These are phyloP conservation scores for Euphorbia schlechtendalii DNA, from an alignment of 441 rosid species.

Conservation along the genomic window DNA sequence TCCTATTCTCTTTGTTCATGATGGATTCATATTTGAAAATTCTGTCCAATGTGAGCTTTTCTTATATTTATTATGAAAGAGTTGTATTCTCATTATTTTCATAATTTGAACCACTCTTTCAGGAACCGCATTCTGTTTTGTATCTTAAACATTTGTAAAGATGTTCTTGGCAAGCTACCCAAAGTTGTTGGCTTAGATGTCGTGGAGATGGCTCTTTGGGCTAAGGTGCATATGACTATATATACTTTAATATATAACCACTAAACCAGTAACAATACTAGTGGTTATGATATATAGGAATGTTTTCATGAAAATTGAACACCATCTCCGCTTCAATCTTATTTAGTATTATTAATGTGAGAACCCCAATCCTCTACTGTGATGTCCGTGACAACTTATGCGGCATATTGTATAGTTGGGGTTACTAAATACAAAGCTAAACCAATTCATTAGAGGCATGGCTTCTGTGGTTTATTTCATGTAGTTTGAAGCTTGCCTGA, in stretches of 20 bases:
- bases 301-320: too few species aligned
- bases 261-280: too few species aligned
- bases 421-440: too few species aligned
- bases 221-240: slow-evolving; percentile 58
- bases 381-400: too few species aligned
- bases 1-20: background rate
- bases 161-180: slow-evolving; percentile 80
- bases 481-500: too few species aligned
- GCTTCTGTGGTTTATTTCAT: too few species aligned
- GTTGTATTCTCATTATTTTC: background rate
- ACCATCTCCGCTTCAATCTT: too few species aligned
- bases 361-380: too few species aligned
- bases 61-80: slow-evolving; percentile 2
- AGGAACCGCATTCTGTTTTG: slow-evolving; percentile 87
- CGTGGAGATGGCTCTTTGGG: slow-evolving; percentile 99
- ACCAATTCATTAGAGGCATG: too few species aligned
- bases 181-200: slow-evolving; percentile 97
- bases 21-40: background rate
- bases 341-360: too few species aligned
- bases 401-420: too few species aligned
- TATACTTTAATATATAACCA: slow-evolving; percentile 14
- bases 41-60: background rate
- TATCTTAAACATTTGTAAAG: slow-evolving; percentile 83
- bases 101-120: slow-evolving; percentile 18
- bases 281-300: too few species aligned